Conservation (phyloP, 345 rosid species). For the Brassica rapa region DNA sequence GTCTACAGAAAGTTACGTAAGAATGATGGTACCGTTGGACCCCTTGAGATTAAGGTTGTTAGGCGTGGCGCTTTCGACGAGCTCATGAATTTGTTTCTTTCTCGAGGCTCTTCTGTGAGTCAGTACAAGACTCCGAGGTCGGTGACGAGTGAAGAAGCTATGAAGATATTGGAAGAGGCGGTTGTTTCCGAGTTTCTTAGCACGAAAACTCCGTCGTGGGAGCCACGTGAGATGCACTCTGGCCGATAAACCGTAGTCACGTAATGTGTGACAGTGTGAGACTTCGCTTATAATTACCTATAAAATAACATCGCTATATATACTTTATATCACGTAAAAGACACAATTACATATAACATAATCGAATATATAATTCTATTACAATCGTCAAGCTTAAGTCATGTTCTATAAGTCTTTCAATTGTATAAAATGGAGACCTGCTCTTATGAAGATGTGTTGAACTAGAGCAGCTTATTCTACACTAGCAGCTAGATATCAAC, state of each 20-base stretch:
- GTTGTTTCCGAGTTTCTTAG: slow-evolving; percentile 63
- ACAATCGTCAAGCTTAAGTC: neutral
- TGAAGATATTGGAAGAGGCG: slow-evolving; percentile 55
- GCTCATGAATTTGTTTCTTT: slow-evolving; percentile 71
- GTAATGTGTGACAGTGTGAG: neutral
- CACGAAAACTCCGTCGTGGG: slow-evolving; percentile 63
- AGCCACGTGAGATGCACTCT: slow-evolving; percentile 17
- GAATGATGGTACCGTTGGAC: slow-evolving; percentile 68
- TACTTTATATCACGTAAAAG: neutral
- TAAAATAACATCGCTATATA: neutral
- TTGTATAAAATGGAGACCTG: slow-evolving; percentile 45
- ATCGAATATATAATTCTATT: neutral
- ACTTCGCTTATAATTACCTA: neutral
- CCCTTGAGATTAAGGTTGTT: slow-evolving; percentile 82
- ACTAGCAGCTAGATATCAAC: neutral
- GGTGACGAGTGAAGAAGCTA: slow-evolving; percentile 57
- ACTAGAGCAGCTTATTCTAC: slow-evolving; percentile 54
- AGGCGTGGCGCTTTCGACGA: slow-evolving; percentile 66
- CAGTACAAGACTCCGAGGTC: slow-evolving; percentile 94
- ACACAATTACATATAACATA: neutral
- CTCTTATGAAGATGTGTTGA: slow-evolving; percentile 50
- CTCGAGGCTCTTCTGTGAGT: slow-evolving; percentile 82
- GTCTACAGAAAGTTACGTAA: slow-evolving; percentile 69
- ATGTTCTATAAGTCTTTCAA: slow-evolving; percentile 7
- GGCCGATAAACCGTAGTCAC: neutral